phyloP scores from a whole-genome alignment of 2,329 filamentous ascomycete species.

The Epicoccum nigrum region DNA sequence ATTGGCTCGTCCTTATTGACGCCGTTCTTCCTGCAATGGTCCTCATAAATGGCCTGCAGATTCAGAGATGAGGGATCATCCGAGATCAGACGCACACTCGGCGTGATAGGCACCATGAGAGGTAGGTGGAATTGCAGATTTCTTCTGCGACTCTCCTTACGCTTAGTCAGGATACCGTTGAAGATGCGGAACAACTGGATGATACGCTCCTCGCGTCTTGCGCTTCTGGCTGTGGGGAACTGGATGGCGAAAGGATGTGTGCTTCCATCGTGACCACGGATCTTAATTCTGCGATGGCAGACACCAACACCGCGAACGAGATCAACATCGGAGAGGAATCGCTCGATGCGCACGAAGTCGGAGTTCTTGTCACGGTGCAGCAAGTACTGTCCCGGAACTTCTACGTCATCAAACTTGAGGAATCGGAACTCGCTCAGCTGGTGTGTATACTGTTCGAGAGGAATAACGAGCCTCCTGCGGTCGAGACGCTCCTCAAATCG shows the following conservation, averaged over 20 bases:
- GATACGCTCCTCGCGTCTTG: constrained; percentile 91
- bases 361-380: constrained; percentile 99
- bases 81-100: constrained; percentile 92
- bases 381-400: constrained; percentile 95
- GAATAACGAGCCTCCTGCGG: constrained; percentile 72
- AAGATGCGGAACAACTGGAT: constrained; percentile 96
- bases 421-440: constrained; percentile 96
- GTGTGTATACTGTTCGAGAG: constrained; percentile 84
- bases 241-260: constrained; percentile 97
- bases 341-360: constrained; percentile 96
- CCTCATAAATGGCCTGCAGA: constrained; percentile 93
- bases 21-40: constrained; percentile 85
- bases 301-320: constrained; percentile 88
- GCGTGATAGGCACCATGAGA: constrained; percentile 92
- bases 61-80: constrained; percentile 95
- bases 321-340: constrained; percentile 94
- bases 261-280: constrained; percentile 96
- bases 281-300: constrained; percentile 91
- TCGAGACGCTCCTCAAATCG: constrained; percentile 98
- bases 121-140: constrained; percentile 97
- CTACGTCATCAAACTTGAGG: constrained; percentile 97
- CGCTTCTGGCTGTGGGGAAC: constrained; percentile 90
- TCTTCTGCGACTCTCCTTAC: constrained; percentile 91
- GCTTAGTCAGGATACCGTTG: constrained; percentile 87
- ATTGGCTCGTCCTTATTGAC: constrained; percentile 95